These are phyloP conservation scores for Blastocystis hominis DNA, from an alignment of 352 stramenopile species.

Conservation along the genomic window DNA sequence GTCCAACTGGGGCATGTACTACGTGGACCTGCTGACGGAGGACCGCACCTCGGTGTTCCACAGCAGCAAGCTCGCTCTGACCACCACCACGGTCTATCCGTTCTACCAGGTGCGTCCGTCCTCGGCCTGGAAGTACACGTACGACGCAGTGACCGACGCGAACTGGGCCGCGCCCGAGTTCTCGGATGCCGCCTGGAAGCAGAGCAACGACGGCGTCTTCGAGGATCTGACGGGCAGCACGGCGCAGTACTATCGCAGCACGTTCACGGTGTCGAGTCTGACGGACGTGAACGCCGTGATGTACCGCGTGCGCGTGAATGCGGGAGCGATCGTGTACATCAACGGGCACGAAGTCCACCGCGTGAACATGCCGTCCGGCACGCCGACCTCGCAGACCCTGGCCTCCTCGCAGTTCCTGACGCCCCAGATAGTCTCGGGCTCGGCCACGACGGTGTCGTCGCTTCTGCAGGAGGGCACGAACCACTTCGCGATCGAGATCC, in stretches of 20 bases:
- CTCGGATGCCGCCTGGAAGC: not conserved
- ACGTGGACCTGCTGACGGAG: constrained; percentile 21
- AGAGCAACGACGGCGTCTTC: not conserved
- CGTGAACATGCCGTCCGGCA: constrained; percentile 37
- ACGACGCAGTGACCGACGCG: not conserved
- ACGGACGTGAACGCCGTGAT: not conserved
- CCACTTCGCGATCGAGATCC: constrained; percentile 30
- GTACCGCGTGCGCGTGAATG: constrained; percentile 29
- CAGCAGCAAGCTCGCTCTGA: not conserved
- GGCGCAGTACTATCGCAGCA: constrained; percentile 48
- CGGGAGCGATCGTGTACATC: constrained; percentile 29
- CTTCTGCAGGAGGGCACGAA: not conserved
- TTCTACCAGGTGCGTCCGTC: not conserved
- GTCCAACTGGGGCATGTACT: constrained; percentile 13
- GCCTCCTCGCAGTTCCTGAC: constrained; percentile 37
- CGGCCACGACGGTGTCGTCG: not conserved
- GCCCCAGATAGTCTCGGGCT: constrained; percentile 12
- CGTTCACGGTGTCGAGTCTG: constrained; percentile 8
- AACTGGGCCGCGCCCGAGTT: constrained; percentile 6
- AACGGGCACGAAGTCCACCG: constrained; percentile 50
- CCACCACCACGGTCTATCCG: constrained; percentile 3
- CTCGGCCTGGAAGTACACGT: constrained; percentile 13
- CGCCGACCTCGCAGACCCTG: not conserved
- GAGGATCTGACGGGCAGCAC: not conserved
- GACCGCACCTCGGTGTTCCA: not conserved